These are phyloP conservation scores for Coniochaeta sp. DNA, from an alignment of 2,329 filamentous ascomycete species.

Conservation along the genomic window DNA sequence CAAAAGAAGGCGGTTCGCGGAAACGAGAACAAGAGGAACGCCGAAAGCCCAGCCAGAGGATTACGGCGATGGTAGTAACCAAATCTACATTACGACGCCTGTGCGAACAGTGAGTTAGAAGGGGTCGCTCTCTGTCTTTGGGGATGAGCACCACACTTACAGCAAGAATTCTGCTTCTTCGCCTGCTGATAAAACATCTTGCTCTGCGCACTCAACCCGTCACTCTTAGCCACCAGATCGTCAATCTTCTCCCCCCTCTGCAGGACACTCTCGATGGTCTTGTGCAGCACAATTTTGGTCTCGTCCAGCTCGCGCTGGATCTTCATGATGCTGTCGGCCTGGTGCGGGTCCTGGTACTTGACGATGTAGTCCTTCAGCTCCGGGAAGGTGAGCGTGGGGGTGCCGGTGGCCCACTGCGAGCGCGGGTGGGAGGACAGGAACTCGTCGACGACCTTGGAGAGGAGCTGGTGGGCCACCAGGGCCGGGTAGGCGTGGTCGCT, in stretches of 20 bases:
- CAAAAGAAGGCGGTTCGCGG: not conserved
- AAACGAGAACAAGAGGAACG: not conserved
- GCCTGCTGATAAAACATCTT: slow-evolving; percentile 87
- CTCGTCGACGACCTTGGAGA: slow-evolving; percentile 79
- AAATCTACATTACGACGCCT: not conserved
- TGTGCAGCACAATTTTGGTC: slow-evolving; percentile 93
- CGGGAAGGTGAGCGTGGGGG: slow-evolving; percentile 52
- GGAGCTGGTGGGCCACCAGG: slow-evolving; percentile 58
- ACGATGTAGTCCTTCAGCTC: slow-evolving; percentile 67
- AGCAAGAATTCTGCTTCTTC: slow-evolving; percentile 77
- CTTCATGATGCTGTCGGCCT: slow-evolving; percentile 86
- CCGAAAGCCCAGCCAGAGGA: not conserved
- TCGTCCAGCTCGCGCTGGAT: slow-evolving; percentile 94
- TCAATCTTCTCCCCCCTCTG: slow-evolving; percentile 95
- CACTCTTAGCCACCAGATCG: slow-evolving; percentile 83
- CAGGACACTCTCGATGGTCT: slow-evolving; percentile 81
- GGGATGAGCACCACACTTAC: slow-evolving; percentile 18
- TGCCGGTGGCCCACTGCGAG: slow-evolving; percentile 54
- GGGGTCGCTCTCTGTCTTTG: not conserved
- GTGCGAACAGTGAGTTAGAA: not conserved
- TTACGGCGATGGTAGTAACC: not conserved
- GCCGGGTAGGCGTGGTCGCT: slow-evolving; percentile 61
- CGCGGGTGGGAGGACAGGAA: slow-evolving; percentile 64
- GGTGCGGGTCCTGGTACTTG: slow-evolving; percentile 71
- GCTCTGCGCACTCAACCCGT: slow-evolving; percentile 79